Base-by-base conservation (phyloP, 2,329 filamentous ascomycete species). In the Ophiostoma himal-ulmi region DNA sequence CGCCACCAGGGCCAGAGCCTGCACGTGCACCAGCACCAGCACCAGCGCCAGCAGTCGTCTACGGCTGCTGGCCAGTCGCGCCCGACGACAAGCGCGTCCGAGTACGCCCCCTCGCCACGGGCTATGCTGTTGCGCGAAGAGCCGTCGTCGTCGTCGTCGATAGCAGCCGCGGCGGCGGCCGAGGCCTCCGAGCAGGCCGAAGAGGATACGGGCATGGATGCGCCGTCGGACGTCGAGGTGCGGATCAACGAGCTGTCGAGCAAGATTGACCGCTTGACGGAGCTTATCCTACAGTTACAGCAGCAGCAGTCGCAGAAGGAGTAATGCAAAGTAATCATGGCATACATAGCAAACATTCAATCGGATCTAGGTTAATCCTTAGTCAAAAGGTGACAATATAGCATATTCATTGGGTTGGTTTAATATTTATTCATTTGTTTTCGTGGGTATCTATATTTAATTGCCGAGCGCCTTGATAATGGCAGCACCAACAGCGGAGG, bases 191-290 rank as follows among this genome's bases (percentile, higher is more conserved):
- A 39, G 6, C 30, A 68, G 7, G 30, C 62, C 11, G 71, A 71
- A 20, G 75, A 75, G 39, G 75, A 75, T 65, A 72, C 74, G 0
- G 73, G 68, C 20, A 71, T 74, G 65, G 74, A 73, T 1, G 71
- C 72, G 17, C 75, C 75, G 5, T 71, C 70, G 5, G 75, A 75
- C n/a, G 71, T 74, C 6, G 74, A 75, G 17, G 80, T 82, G 36
- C 83, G 84, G 72, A 82, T 89, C 69, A 77, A 79, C 4, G 86
- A 88, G 73, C 77, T 89, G 74, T 81, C 82, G 60, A 78, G 77
- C 66, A 88, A 88, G 80, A 87, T 89, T 74, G 85, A 88, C 73
- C 83, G 83, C 70, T 78, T 89, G 73, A 87, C 86, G 0, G 80
- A 82, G 26, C 76, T 85, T 67, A 79, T 89, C 1, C 78, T 88